phyloP scores from a whole-genome alignment of 192 early-diverging fungal genomes.

The Gamsiella multidivaricata region DNA sequence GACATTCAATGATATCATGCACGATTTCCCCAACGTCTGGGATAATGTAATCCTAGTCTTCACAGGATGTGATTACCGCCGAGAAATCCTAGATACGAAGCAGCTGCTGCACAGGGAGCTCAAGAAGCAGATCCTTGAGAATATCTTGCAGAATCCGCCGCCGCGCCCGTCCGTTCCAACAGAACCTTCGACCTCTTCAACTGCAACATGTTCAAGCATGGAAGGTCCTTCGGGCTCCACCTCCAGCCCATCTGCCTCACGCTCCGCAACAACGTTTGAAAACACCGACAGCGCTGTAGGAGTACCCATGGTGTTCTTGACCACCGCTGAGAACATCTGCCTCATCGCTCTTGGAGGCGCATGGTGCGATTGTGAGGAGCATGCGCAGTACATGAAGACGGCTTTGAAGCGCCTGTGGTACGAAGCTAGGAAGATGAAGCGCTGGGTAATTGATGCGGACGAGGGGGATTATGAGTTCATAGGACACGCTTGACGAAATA shows the following conservation, averaged over 20 bases:
- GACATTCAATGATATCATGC: slow-evolving; percentile 44
- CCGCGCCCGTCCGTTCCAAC: neutral
- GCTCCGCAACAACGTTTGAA: neutral
- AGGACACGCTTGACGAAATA: slow-evolving; percentile 15
- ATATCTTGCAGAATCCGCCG: slow-evolving; percentile 9
- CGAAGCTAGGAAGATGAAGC: slow-evolving; percentile 30
- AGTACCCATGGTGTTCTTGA: slow-evolving; percentile 42
- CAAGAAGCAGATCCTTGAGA: slow-evolving; percentile 15
- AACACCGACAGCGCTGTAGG: neutral
- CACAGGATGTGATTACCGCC: slow-evolving; percentile 42
- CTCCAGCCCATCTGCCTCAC: neutral
- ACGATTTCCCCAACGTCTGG: slow-evolving; percentile 49
- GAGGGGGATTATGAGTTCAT: slow-evolving; percentile 17
- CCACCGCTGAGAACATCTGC: slow-evolving; percentile 29
- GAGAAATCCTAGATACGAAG: slow-evolving; percentile 29
- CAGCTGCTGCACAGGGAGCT: slow-evolving; percentile 24
- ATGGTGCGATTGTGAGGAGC: slow-evolving; percentile 37
- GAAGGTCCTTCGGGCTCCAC: neutral
- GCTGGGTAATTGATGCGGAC: slow-evolving; percentile 29
- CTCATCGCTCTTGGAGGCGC: slow-evolving; percentile 26
- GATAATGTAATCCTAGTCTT: slow-evolving; percentile 47
- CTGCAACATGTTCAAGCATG: neutral
- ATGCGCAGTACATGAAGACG: slow-evolving; percentile 25
- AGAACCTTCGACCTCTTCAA: neutral
- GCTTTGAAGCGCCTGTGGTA: slow-evolving; percentile 42